phyloP scores from a whole-genome alignment of 2,329 filamentous ascomycete species.

The Alternaria infectoria region DNA sequence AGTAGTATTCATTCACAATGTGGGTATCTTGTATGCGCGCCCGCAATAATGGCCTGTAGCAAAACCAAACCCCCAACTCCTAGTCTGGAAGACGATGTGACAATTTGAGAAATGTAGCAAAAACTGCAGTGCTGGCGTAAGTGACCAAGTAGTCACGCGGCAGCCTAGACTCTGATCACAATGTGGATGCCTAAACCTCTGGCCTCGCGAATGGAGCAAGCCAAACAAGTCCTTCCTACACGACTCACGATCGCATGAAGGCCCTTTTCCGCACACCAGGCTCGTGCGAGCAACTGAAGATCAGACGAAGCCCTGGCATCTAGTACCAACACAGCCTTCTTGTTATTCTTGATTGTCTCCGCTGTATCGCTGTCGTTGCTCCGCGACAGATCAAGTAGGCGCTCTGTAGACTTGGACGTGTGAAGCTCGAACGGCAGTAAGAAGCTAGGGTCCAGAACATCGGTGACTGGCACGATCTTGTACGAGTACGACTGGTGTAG shows the following conservation, averaged over 20 bases:
- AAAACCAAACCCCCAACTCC: neutral
- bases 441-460: conserved; percentile 37
- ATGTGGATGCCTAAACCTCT: conserved; percentile 73
- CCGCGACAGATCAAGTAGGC: conserved; percentile 18
- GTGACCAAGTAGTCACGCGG: neutral
- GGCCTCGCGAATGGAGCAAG: conserved; percentile 77
- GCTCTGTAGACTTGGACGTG: conserved; percentile 20
- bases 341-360: conserved; percentile 19
- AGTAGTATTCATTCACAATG: neutral
- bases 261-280: conserved; percentile 75
- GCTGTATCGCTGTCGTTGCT: conserved; percentile 17
- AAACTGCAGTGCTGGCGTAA: neutral
- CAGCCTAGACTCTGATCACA: conserved; percentile 55
- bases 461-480: conserved; percentile 43
- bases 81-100: neutral
- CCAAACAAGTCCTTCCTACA: conserved; percentile 70
- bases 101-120: neutral
- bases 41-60: conserved; percentile 2
- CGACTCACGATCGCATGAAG: conserved; percentile 76
- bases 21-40: conserved; percentile 22
- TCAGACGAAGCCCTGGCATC: conserved; percentile 65
- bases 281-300: conserved; percentile 73
- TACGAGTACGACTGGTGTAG: conserved; percentile 49
- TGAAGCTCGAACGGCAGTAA: conserved; percentile 31
- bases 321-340: conserved; percentile 49